phyloP scores from a whole-genome alignment of 257 asterid genomes.

The Ligustrum vulgare region DNA sequence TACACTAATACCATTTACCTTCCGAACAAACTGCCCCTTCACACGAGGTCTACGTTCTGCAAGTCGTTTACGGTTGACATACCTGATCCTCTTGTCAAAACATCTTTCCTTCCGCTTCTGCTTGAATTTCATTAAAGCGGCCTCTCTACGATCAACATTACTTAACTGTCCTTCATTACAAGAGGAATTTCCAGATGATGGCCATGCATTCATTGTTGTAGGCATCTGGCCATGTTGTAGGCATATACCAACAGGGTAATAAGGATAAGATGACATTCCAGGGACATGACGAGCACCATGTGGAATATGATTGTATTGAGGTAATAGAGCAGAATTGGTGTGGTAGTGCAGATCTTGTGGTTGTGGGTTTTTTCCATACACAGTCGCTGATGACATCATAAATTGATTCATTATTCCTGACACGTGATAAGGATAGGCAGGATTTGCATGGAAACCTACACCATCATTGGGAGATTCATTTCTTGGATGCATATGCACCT shows the following conservation, averaged over 20 bases:
- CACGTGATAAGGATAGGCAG: slow-evolving; percentile 59
- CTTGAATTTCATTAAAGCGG: slow-evolving; percentile 86
- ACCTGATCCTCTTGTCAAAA: slow-evolving; percentile 90
- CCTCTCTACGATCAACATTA: slow-evolving; percentile 77
- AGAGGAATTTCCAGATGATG: slow-evolving; percentile 43
- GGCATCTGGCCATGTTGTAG: slow-evolving; percentile 70
- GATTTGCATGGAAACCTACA: slow-evolving; percentile 43
- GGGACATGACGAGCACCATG: slow-evolving; percentile 54
- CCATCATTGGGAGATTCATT: slow-evolving; percentile 45
- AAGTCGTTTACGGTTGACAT: slow-evolving; percentile 76
- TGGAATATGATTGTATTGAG: slow-evolving; percentile 66
- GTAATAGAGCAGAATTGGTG: slow-evolving; percentile 44
- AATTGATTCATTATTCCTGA: slow-evolving; percentile 65
- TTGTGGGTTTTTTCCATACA: slow-evolving; percentile 48
- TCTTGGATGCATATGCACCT: slow-evolving; percentile 40
- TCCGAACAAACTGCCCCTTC: slow-evolving; percentile 92
- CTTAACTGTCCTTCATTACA: slow-evolving; percentile 39
- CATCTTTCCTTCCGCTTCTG: slow-evolving; percentile 91
- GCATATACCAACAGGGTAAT: slow-evolving; percentile 66
- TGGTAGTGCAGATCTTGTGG: slow-evolving; percentile 49
- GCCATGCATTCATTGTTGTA: slow-evolving; percentile 53
- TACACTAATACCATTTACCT: slow-evolving; percentile 63
- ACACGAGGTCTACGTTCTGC: slow-evolving; percentile 93
- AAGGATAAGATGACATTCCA: slow-evolving; percentile 62
- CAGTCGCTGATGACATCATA: slow-evolving; percentile 45